These are phyloP conservation scores for Margaritispora aquatica DNA, from an alignment of 495 filamentous ascomycete species.

Conservation along the genomic window DNA sequence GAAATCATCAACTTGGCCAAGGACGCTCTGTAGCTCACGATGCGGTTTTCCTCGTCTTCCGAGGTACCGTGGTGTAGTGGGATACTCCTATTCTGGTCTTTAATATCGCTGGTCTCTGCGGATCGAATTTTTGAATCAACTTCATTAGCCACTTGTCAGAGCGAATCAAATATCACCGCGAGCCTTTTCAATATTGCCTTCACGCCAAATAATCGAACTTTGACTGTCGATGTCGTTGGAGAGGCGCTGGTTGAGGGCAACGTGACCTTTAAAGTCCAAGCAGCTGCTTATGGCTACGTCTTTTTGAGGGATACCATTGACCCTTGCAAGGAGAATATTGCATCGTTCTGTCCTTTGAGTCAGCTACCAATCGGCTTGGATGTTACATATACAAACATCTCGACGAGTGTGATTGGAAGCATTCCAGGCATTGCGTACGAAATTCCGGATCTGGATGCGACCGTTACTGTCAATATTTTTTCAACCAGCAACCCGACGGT, in stretches of 20 bases:
- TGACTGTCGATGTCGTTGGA: constrained; percentile 68
- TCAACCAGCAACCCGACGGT: constrained; percentile 38
- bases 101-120: constrained; percentile 23
- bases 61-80: too few species aligned
- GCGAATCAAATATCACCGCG: constrained; percentile 68
- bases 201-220: constrained; percentile 62
- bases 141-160: constrained; percentile 68
- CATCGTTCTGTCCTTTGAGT: constrained; percentile 86
- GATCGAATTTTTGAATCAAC: constrained; percentile 52
- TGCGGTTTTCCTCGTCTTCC: too few species aligned
- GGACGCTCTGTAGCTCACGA: too few species aligned
- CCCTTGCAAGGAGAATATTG: constrained; percentile 63
- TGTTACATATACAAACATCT: constrained; percentile 53
- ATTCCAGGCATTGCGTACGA: constrained; percentile 83
- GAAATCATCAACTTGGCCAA: too few species aligned
- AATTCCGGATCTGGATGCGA: constrained; percentile 89
- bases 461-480: constrained; percentile 71
- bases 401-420: constrained; percentile 42
- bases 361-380: constrained; percentile 68
- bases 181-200: constrained; percentile 73
- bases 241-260: constrained; percentile 75
- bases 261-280: constrained; percentile 66
- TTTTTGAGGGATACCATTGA: constrained; percentile 57
- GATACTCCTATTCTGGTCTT: too few species aligned
- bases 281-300: constrained; percentile 76